Conservation (phyloP, 2,329 filamentous ascomycete genomes). For the Ascomycota sp. region DNA sequence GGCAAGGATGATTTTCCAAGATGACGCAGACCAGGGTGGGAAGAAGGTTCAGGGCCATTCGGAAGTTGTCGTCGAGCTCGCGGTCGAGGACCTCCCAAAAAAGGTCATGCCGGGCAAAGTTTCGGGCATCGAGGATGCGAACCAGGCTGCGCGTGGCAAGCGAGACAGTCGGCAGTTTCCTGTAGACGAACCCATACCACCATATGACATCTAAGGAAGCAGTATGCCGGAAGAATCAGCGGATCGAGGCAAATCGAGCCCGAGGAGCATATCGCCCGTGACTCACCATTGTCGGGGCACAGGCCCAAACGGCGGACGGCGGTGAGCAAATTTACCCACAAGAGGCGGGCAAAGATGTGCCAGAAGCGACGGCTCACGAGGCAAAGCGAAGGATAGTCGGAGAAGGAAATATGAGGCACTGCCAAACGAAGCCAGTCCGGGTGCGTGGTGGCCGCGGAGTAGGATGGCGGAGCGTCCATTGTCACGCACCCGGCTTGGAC, state of each 20-base stretch:
- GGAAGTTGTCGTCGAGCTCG: conserved; percentile 17
- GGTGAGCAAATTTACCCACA: conserved; percentile 29
- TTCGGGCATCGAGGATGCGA: conserved; percentile 24
- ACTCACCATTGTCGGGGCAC: conserved; percentile 23
- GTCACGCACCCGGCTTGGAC: too few relatives aligned
- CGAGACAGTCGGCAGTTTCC: conserved; percentile 13
- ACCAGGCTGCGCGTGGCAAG: conserved; percentile 20
- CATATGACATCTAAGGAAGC: conserved; percentile 21
- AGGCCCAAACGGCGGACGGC: conserved; percentile 17
- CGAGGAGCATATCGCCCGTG: background rate
- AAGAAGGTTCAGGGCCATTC: conserved; percentile 15
- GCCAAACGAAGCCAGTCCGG: conserved; percentile 27
- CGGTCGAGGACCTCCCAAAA: conserved; percentile 16
- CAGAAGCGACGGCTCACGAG: conserved; percentile 25
- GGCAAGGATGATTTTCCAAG: conserved; percentile 22
- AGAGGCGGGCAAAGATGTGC: conserved; percentile 23
- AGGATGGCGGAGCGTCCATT: conserved; percentile 25
- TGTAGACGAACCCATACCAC: conserved; percentile 23
- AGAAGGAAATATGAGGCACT: conserved; percentile 19
- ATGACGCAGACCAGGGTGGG: conserved; percentile 23
- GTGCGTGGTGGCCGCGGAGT: conserved; percentile 23
- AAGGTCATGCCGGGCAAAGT: conserved; percentile 19
- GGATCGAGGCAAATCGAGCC: background rate
- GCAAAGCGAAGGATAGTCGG: conserved; percentile 23
- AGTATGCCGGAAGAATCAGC: background rate